phyloP scores from a whole-genome alignment of 2,329 filamentous ascomycete genomes.

The Apiospora pterosperma region DNA sequence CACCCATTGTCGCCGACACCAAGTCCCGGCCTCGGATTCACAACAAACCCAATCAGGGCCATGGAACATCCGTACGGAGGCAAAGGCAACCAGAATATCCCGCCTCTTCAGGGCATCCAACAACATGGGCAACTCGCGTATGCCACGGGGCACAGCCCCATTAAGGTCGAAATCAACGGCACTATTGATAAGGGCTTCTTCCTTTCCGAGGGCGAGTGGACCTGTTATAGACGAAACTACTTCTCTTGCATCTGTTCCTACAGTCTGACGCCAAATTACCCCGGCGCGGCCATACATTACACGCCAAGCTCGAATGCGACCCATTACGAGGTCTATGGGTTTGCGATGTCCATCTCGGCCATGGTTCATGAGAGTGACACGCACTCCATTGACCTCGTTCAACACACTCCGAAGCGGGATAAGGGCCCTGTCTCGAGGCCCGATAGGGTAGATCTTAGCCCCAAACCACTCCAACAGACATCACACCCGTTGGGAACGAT shows the following conservation, averaged over 20 bases:
- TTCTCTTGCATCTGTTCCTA: slow-evolving; percentile 83
- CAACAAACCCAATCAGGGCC: slow-evolving; percentile 35
- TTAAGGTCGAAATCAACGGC: slow-evolving; percentile 72
- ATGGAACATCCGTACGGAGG: slow-evolving; percentile 46
- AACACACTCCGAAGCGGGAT: slow-evolving; percentile 89
- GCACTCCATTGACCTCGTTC: slow-evolving; percentile 79
- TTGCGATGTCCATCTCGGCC: slow-evolving; percentile 82
- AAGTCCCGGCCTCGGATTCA: slow-evolving; percentile 44
- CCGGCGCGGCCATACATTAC: slow-evolving; percentile 47
- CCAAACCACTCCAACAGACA: slow-evolving; percentile 55
- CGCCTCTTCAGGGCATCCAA: slow-evolving; percentile 48
- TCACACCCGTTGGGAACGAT: slow-evolving; percentile 40
- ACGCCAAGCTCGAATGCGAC: slow-evolving; percentile 47
- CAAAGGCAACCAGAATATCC: slow-evolving; percentile 43
- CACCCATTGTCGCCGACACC: slow-evolving; percentile 52
- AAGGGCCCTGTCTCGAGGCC: slow-evolving; percentile 79
- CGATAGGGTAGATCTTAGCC: slow-evolving; percentile 63
- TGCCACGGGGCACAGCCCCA: slow-evolving; percentile 44
- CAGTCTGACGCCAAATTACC: slow-evolving; percentile 57
- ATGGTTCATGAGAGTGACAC: slow-evolving; percentile 72
- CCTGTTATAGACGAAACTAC: slow-evolving; percentile 89
- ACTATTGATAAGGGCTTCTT: slow-evolving; percentile 92
- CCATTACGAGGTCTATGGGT: slow-evolving; percentile 65
- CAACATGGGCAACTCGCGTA: slow-evolving; percentile 61
- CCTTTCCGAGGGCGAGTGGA: slow-evolving; percentile 77